These are phyloP conservation scores for Metschnikowia drakensbergensis DNA, from an alignment of 805 yeast species.

Conservation along the genomic window DNA sequence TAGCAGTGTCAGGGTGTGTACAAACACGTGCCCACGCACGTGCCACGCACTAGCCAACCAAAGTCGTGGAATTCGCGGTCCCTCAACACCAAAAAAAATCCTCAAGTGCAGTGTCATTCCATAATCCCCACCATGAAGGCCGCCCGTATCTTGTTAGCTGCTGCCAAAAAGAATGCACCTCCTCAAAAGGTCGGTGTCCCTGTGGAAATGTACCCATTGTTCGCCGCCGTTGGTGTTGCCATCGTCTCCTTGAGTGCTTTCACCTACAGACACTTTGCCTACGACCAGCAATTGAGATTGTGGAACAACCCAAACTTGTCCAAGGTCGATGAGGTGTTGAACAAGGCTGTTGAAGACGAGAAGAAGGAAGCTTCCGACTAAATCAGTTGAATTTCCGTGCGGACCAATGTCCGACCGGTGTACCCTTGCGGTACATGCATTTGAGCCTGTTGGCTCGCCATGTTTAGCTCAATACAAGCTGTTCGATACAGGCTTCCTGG, in stretches of 20 bases:
- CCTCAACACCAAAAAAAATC: conserved; percentile 7
- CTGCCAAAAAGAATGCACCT: conserved; percentile 32
- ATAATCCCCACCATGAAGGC: conserved; percentile 31
- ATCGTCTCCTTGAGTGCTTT: conserved; percentile 35
- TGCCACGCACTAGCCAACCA: conserved; percentile 17
- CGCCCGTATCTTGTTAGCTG: conserved; percentile 36
- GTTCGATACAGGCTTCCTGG: neutral
- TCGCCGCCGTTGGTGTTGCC: conserved; percentile 43
- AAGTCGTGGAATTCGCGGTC: conserved; percentile 11
- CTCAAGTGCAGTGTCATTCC: neutral
- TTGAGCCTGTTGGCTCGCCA: conserved; percentile 1
- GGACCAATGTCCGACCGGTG: neutral
- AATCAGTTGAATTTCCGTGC: neutral
- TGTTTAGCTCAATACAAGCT: conserved; percentile 6
- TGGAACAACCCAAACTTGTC: conserved; percentile 46
- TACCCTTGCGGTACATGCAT: conserved; percentile 2
- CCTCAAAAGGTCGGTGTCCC: conserved; percentile 26
- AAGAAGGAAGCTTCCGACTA: conserved; percentile 13
- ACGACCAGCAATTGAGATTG: conserved; percentile 44
- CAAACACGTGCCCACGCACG: neutral
- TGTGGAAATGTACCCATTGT: conserved; percentile 46
- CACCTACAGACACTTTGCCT: conserved; percentile 47
- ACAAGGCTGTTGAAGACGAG: conserved; percentile 30
- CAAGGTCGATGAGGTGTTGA: conserved; percentile 39
- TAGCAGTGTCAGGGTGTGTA: conserved; percentile 6